Evolutionary conservation across 2,329 filamentous ascomycete species (phyloP).

Genomic region (Bretziella fagacearum): DNA sequence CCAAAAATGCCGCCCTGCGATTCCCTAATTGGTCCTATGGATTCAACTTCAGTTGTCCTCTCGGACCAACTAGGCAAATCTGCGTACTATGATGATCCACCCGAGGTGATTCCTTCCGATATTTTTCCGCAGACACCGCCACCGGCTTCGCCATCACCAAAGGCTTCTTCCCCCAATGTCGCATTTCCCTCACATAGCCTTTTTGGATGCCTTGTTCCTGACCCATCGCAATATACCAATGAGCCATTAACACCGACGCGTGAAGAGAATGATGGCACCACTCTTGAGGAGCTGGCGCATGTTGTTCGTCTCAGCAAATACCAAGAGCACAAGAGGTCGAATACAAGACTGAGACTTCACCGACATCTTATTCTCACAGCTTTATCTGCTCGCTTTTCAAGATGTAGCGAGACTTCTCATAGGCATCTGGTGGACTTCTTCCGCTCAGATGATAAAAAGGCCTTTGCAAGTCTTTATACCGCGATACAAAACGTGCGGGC

Average conservation of each 20-base stretch:
- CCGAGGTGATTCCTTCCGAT: conserved; percentile 9
- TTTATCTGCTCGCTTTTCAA: conserved; percentile 54
- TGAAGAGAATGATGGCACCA: conserved; percentile 46
- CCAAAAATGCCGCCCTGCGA: not conserved
- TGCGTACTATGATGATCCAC: conserved; percentile 7
- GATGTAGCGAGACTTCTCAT: conserved; percentile 58
- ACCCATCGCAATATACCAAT: conserved; percentile 50
- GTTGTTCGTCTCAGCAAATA: conserved; percentile 62
- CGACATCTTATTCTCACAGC: conserved; percentile 59
- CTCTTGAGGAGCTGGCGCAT: conserved; percentile 61
- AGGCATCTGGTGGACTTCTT: conserved; percentile 64
- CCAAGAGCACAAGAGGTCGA: conserved; percentile 62
- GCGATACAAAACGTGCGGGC: conserved; percentile 64
- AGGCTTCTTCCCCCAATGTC: not conserved
- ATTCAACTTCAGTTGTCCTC: not conserved
- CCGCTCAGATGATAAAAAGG: conserved; percentile 60
- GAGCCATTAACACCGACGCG: conserved; percentile 30
- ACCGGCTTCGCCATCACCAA: not conserved
- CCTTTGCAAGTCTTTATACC: conserved; percentile 57
- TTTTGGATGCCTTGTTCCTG: conserved; percentile 35
- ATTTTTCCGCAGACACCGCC: conserved; percentile 1
- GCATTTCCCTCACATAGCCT: not conserved
- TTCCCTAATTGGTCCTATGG: not conserved
- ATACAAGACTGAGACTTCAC: conserved; percentile 56
- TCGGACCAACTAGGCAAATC: too few species aligned